Conservation (phyloP, 2,329 filamentous ascomycete species). For the Fusarium xylarioides region DNA sequence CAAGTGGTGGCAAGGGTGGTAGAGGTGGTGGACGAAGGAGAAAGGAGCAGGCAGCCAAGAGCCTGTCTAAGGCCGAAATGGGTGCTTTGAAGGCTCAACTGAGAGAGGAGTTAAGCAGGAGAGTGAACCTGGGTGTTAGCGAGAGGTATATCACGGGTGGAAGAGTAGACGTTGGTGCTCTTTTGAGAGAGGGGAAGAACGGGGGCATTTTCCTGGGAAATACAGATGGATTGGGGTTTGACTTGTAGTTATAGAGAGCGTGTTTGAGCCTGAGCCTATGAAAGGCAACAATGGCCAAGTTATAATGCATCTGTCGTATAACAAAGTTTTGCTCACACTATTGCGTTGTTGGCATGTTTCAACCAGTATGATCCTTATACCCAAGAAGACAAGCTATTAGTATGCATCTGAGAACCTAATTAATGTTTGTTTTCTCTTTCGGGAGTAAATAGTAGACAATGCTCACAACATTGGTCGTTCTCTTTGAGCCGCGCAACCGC, state of each 20-base stretch:
- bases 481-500: slow-evolving; percentile 2
- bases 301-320: neutral
- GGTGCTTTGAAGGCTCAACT: slow-evolving; percentile 76
- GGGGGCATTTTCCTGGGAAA: slow-evolving; percentile 50
- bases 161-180: slow-evolving; percentile 80
- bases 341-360: neutral
- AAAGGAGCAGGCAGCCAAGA: slow-evolving; percentile 76
- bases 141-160: slow-evolving; percentile 87
- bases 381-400: neutral
- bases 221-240: slow-evolving; percentile 51
- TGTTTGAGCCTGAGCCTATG: neutral
- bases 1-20: slow-evolving; percentile 68
- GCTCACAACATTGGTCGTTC: neutral
- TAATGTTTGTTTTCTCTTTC: neutral
- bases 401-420: neutral
- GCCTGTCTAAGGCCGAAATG: slow-evolving; percentile 77
- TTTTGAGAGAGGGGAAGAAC: slow-evolving; percentile 70
- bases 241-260: slow-evolving; percentile 33
- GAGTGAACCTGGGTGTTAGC: slow-evolving; percentile 88
- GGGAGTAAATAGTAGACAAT: neutral
- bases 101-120: slow-evolving; percentile 72
- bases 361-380: neutral
- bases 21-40: slow-evolving; percentile 77
- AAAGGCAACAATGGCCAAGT: neutral
- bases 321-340: neutral